Evolutionary conservation across 2,329 filamentous ascomycete genomes (phyloP).

Genomic region (Calonectria hongkongensis): DNA sequence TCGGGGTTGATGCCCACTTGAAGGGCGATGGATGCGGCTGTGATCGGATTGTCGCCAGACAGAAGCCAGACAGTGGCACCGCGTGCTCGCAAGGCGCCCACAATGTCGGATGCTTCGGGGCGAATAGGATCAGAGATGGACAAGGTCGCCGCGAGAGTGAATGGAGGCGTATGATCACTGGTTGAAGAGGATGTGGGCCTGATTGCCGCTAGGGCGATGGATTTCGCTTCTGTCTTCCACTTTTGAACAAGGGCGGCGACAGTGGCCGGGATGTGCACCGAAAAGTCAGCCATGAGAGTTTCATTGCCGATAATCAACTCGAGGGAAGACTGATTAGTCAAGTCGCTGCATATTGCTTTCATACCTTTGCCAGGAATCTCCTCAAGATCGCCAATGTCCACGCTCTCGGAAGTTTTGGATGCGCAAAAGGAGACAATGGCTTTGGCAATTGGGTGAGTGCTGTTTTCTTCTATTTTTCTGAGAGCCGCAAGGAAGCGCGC

Average conservation of each 20-base stretch:
- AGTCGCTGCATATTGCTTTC: conserved; percentile 70
- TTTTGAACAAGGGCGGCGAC: conserved; percentile 64
- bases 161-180: conserved; percentile 60
- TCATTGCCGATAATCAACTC: conserved; percentile 84
- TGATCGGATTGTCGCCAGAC: conserved; percentile 92
- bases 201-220: conserved; percentile 75
- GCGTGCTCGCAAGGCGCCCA: conserved; percentile 78
- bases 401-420: conserved; percentile 53
- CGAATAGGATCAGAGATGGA: conserved; percentile 89
- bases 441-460: conserved; percentile 83
- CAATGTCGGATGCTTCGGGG: conserved; percentile 79
- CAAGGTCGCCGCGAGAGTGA: conserved; percentile 76
- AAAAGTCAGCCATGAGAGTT: conserved; percentile 74
- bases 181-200: conserved; percentile 48
- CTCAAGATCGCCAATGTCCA: conserved; percentile 68
- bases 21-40: conserved; percentile 85
- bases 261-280: conserved; percentile 61
- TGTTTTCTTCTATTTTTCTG: conserved; percentile 80
- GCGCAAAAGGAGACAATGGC: conserved; percentile 80
- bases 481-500: conserved; percentile 68
- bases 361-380: conserved; percentile 85
- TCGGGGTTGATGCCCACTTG: conserved; percentile 82
- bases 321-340: conserved; percentile 49
- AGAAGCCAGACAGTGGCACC: conserved; percentile 92
- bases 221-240: conserved; percentile 80